phyloP scores from a whole-genome alignment of 345 rosid species.

The Rhizophora apiculata region DNA sequence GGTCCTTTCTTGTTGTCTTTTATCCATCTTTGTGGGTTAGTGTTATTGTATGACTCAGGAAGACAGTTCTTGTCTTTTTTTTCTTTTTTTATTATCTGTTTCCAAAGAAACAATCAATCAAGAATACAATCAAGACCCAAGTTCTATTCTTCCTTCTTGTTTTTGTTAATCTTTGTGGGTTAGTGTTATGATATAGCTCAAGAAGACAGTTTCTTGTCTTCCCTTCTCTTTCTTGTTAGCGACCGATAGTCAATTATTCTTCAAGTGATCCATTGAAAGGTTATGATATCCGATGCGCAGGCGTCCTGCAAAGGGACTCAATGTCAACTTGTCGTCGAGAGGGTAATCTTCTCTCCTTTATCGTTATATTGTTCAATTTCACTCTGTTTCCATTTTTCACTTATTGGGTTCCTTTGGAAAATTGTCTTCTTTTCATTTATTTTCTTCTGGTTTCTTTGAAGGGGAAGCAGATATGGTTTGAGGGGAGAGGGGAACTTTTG shows the following conservation, averaged over 20 bases:
- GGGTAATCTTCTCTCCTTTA: constrained; percentile 35
- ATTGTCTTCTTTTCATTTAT: no score
- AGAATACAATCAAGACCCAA: constrained; percentile 21
- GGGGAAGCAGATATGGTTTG: no score
- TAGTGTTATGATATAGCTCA: neutral
- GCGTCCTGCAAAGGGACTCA: constrained; percentile 95
- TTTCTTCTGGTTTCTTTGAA: no score
- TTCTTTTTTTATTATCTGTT: neutral
- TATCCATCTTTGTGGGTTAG: no score
- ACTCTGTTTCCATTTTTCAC: no score
- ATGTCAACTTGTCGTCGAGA: constrained; percentile 69
- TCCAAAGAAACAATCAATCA: no score
- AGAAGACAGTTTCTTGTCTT: neutral
- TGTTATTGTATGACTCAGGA: neutral
- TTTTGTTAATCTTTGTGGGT: no score
- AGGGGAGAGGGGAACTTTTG: no score
- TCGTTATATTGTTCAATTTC: neutral
- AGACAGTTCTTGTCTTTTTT: neutral
- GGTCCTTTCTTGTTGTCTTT: neutral
- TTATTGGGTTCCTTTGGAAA: no score
- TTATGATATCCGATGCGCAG: constrained; percentile 56
- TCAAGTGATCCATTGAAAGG: no score
- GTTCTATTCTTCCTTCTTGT: constrained; percentile 20
- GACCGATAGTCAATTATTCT: constrained; percentile 46
- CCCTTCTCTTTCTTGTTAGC: constrained; percentile 25